phyloP scores from a whole-genome alignment of 805 yeast species.

The Starmera amethionina region DNA sequence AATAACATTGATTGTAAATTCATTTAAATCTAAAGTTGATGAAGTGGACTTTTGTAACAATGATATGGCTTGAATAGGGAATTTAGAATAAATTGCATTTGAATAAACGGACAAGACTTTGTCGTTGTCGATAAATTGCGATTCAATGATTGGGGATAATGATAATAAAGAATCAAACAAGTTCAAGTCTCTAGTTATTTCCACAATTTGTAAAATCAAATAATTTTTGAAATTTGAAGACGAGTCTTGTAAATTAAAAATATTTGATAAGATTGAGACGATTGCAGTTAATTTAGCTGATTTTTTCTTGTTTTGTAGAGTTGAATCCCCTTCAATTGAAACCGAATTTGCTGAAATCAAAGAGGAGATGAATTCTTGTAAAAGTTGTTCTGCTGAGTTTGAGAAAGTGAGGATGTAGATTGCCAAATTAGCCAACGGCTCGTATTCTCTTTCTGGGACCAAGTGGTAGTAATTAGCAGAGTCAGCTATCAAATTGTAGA shows the following conservation, averaged over 20 bases:
- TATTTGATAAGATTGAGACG: constrained; percentile 14
- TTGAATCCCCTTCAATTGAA: background rate
- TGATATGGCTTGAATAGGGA: too few relatives aligned
- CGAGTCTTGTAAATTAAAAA: constrained; percentile 11
- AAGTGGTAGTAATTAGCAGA: constrained; percentile 6
- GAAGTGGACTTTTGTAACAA: too few relatives aligned
- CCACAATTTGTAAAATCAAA: constrained; percentile 8
- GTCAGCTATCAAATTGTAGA: constrained; percentile 10
- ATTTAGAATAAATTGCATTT: too few relatives aligned
- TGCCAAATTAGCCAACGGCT: constrained; percentile 15
- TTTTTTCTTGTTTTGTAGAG: constrained; percentile 5
- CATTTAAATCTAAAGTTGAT: too few relatives aligned
- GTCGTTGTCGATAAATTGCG: background rate
- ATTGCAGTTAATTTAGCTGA: constrained; percentile 6
- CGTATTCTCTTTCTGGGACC: constrained; percentile 18
- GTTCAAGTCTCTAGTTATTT: constrained; percentile 2
- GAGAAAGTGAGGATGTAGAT: constrained; percentile 12
- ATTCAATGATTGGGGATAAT: constrained; percentile 2
- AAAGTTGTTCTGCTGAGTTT: constrained; percentile 1
- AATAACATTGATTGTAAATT: constrained; percentile 1
- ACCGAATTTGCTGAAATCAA: constrained; percentile 2
- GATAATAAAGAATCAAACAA: constrained; percentile 3
- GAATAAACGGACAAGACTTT: too few relatives aligned
- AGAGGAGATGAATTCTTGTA: background rate
- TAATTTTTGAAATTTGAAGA: constrained; percentile 9